These are phyloP conservation scores for Penicillium nordicum DNA, from an alignment of 2,329 filamentous ascomycete genomes.

Conservation along the genomic window DNA sequence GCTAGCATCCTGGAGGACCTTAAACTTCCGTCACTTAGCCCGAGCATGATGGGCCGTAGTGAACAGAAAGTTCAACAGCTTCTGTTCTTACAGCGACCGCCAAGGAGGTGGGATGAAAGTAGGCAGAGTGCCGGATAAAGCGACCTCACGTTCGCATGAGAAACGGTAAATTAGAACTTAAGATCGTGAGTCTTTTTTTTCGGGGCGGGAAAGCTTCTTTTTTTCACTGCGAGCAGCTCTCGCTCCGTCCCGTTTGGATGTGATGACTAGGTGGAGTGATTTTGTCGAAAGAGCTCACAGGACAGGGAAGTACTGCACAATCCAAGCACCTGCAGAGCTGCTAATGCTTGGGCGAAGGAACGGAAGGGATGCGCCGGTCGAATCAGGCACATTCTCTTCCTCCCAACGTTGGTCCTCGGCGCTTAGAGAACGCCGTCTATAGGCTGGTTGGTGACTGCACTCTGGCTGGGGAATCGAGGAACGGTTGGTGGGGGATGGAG, in stretches of 20 bases:
- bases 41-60: conserved; percentile 21
- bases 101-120: not conserved
- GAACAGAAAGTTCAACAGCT: conserved; percentile 6
- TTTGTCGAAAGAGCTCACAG: not conserved
- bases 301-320: conserved; percentile 3
- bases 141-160: conserved; percentile 19
- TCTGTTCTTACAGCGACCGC: conserved; percentile 6
- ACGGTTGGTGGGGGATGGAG: conserved; percentile 9
- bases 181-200: not conserved
- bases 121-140: conserved; percentile 12
- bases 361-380: conserved; percentile 9
- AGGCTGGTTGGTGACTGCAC: conserved; percentile 12
- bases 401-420: conserved; percentile 10
- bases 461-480: not conserved
- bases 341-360: not conserved
- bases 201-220: conserved; percentile 24
- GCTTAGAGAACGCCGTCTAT: conserved; percentile 22
- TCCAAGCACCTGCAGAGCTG: conserved; percentile 5
- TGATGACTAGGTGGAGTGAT: conserved; percentile 15
- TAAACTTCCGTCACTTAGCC: conserved; percentile 9
- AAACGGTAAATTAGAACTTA: conserved; percentile 1
- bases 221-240: conserved; percentile 18
- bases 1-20: conserved; percentile 19
- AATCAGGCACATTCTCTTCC: conserved; percentile 13
- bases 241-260: conserved; percentile 6